Base-by-base conservation (phyloP, 2,329 filamentous ascomycete genomes). In the Clarireedia sp. region DNA sequence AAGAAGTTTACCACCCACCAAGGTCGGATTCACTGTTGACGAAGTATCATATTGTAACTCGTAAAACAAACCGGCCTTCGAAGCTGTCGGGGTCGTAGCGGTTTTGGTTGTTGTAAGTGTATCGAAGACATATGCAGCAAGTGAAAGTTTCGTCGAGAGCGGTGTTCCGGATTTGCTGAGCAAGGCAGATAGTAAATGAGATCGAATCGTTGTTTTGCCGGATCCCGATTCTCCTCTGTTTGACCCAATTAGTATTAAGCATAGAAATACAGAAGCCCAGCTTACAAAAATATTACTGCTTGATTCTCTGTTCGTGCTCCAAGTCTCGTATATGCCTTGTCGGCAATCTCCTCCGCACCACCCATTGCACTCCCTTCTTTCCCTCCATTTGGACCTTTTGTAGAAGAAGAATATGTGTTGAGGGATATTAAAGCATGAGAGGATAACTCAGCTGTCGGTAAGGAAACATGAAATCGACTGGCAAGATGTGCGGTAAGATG, bases 81-180 rank as follows among this genome's bases (percentile, higher is more conserved):
- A 97, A 26, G 94, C 94, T 2, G 90, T 96, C 1, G 91, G 91
- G 0, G 92, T 97, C 1, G 92, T 97, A 36, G 91, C 85, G 1
- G 92, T 95, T 74, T 99, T 99, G 24, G 94, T 99, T 1, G 94
- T 97, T 5, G 94, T 99, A 57, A 99, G 80, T 2, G 90, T 88
- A 69, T 99, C 94, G 70, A 99, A 99, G 58, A 97, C 83, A 70
- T 96, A 99, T 44, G 92, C 87, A 21, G 92, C 92, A 49, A 95
- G 86, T 2, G 92, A 96, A 19, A 96, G 79, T 72, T 96, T 99
- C 62, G 86, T 89, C 1, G 92, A 97, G 3, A 99, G 76, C 0
- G 94, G 94, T 12, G 94, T 97, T 0, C 90, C 90, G 2, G 91
- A 94, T 70, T 91, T 95, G 66, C 86, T 86, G 29, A 99, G 81